These are phyloP conservation scores for Candida sphagnicola DNA, from an alignment of 805 yeast species.

Conservation along the genomic window DNA sequence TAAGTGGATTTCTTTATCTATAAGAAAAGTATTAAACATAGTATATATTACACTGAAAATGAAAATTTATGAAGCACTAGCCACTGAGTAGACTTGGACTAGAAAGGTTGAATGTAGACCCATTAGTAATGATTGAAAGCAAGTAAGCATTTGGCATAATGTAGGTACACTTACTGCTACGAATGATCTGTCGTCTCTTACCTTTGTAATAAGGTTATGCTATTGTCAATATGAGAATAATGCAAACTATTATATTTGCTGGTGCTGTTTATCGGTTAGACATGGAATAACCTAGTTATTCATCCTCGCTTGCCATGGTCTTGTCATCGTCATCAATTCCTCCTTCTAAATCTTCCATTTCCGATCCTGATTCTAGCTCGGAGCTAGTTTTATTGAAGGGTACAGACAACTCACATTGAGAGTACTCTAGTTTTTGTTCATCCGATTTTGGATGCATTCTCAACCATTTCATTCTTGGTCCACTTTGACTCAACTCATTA, in stretches of 20 bases:
- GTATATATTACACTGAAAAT: conserved; percentile 1
- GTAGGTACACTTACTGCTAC: no score
- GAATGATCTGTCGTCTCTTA: no score
- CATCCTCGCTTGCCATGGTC: conserved; percentile 41
- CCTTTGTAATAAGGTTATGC: no score
- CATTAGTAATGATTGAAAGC: no score
- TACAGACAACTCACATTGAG: conserved; percentile 58
- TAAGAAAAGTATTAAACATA: neutral
- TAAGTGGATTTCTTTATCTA: neutral
- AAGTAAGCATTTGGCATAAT: no score
- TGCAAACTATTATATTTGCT: no score
- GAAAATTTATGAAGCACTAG: conserved; percentile 1
- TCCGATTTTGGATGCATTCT: conserved; percentile 68
- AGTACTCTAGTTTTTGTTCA: conserved; percentile 59
- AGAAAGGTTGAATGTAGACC: neutral
- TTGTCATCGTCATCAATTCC: conserved; percentile 24
- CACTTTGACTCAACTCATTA: conserved; percentile 68
- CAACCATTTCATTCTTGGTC: conserved; percentile 96
- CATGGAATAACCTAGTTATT: neutral
- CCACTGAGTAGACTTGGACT: neutral
- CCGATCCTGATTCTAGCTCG: conserved; percentile 25
- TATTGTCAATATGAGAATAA: no score
- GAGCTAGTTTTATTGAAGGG: conserved; percentile 34
- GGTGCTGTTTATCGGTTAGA: neutral
- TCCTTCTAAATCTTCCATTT: conserved; percentile 15